Percentiles rank a stretch among this genome's conserved stretches.
phyloP scores from a whole-genome alignment of 129 eudicot genomes.

The Lactuca saligna region DNA sequence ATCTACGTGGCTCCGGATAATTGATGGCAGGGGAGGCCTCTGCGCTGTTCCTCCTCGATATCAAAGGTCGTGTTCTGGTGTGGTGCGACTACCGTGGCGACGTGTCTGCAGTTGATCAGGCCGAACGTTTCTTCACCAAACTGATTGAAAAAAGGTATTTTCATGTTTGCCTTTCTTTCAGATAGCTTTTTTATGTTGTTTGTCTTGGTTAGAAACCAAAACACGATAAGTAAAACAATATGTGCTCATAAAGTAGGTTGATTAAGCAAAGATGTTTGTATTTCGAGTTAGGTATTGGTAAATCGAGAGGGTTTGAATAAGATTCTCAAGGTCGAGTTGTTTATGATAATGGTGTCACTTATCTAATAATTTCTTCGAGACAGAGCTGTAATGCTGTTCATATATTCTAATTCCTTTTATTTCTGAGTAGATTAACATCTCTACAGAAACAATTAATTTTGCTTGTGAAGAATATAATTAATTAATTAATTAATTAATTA shows the following conservation, averaged over 20 bases:
- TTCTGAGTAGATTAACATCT: no score
- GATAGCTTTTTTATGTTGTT: not conserved
- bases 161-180: not conserved
- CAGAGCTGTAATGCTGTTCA: slow-evolving; percentile 84
- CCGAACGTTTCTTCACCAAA: slow-evolving; percentile 76
- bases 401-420: no score
- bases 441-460: no score
- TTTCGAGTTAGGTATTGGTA: not conserved
- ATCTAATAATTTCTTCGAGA: slow-evolving; percentile 74
- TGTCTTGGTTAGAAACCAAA: not conserved
- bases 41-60: slow-evolving; percentile 88
- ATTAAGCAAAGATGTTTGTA: slow-evolving; percentile 3
- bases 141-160: slow-evolving; percentile 62
- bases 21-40: slow-evolving; percentile 90
- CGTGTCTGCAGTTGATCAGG: slow-evolving; percentile 67
- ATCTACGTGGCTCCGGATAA: slow-evolving; percentile 1
- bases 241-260: not conserved
- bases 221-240: not conserved
- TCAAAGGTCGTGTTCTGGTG: slow-evolving; percentile 80
- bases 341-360: slow-evolving; percentile 74
- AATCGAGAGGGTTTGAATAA: not conserved
- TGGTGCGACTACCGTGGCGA: slow-evolving; percentile 94
- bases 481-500: no score
- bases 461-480: no score
- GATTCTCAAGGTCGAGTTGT: slow-evolving; percentile 55